Conservation (phyloP, 352 stramenopile genomes). For the Globisporangium echinulatum region DNA sequence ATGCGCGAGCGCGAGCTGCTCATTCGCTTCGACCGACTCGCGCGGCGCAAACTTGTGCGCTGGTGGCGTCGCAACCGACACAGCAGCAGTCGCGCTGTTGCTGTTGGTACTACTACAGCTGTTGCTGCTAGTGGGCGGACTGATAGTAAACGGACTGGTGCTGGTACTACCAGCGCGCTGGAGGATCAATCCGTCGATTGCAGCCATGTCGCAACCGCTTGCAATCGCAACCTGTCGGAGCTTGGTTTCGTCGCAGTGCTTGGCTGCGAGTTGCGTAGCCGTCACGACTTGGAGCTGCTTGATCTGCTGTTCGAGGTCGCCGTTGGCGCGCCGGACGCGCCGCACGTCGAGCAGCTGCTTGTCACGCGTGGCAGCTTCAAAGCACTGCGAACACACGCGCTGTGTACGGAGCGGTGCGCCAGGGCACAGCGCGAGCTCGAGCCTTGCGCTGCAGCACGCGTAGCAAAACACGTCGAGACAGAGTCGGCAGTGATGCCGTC, state of each 20-base stretch:
- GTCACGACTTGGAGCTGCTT: slow-evolving; percentile 32
- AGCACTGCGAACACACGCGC: slow-evolving; percentile 56
- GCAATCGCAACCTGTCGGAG: slow-evolving; percentile 33
- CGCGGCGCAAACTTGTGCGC: slow-evolving; percentile 60
- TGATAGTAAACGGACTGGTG: background rate
- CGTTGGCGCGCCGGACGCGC: slow-evolving; percentile 50
- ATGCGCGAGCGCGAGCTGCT: slow-evolving; percentile 55
- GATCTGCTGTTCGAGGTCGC: slow-evolving; percentile 51
- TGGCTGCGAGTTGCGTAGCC: slow-evolving; percentile 22
- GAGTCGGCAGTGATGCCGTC: slow-evolving; percentile 67
- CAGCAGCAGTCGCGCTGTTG: slow-evolving; percentile 1
- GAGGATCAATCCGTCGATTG: slow-evolving; percentile 41
- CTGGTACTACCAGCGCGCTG: slow-evolving; percentile 25
- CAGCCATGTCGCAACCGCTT: slow-evolving; percentile 38
- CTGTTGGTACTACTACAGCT: background rate
- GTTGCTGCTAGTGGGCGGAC: background rate
- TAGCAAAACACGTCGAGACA: slow-evolving; percentile 70
- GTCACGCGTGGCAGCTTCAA: slow-evolving; percentile 38
- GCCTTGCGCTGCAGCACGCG: slow-evolving; percentile 32
- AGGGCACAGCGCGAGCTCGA: slow-evolving; percentile 57
- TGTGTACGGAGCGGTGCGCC: slow-evolving; percentile 47
- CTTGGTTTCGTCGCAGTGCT: slow-evolving; percentile 34
- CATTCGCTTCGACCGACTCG: slow-evolving; percentile 54
- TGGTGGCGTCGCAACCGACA: slow-evolving; percentile 35
- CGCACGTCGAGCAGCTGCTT: slow-evolving; percentile 42